These are phyloP conservation scores for Inga laurina DNA, from an alignment of 306 rosid species.

Conservation along the genomic window DNA sequence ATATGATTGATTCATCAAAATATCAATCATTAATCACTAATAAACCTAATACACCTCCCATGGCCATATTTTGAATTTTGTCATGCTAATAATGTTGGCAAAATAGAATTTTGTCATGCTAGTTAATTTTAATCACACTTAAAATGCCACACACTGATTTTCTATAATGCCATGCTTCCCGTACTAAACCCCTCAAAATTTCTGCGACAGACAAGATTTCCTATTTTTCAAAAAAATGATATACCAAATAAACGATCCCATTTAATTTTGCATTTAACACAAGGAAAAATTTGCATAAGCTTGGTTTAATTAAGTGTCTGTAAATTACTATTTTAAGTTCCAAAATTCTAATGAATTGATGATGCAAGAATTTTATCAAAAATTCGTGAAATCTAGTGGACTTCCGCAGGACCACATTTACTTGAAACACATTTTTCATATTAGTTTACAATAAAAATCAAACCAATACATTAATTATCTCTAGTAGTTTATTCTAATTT, in stretches of 20 bases:
- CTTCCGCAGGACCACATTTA: no score
- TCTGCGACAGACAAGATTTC: background rate
- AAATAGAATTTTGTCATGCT: no score
- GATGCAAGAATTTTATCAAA: background rate
- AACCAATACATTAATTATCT: no score
- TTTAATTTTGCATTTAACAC: background rate
- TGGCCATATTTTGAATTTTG: background rate
- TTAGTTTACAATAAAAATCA: no score
- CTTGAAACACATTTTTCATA: no score
- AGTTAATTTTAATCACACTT: conserved; percentile 10
- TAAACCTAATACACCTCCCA: no score
- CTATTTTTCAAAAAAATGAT: background rate
- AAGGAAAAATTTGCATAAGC: background rate
- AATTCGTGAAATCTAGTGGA: no score
- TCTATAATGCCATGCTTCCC: conserved; percentile 6
- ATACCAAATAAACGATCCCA: background rate
- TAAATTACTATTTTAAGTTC: no score
- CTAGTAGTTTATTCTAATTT: no score
- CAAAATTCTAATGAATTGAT: background rate
- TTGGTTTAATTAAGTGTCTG: background rate
- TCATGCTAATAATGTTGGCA: background rate
- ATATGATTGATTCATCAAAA: no score
- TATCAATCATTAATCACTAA: no score
- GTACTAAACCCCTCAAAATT: background rate
- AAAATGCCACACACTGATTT: background rate